These are phyloP conservation scores for Microcera coccophila DNA, from an alignment of 2,329 filamentous ascomycete species.

Conservation along the genomic window DNA sequence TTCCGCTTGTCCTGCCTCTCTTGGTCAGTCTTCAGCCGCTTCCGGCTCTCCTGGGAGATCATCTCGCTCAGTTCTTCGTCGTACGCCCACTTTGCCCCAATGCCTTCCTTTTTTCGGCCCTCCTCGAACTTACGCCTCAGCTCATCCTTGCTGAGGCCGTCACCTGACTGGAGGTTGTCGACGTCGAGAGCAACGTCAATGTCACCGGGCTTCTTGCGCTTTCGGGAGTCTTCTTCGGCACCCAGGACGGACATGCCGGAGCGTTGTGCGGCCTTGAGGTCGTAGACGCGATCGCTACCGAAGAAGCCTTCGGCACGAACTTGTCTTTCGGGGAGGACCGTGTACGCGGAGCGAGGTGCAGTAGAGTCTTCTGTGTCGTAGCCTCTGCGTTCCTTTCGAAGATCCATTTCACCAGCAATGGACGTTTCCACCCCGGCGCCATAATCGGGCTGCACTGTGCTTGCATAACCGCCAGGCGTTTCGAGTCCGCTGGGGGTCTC, in stretches of 20 bases:
- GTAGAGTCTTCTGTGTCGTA: slow-evolving; percentile 81
- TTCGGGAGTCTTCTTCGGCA: slow-evolving; percentile 69
- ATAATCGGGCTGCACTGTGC: slow-evolving; percentile 76
- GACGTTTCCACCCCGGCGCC: slow-evolving; percentile 66
- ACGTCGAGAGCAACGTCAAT: slow-evolving; percentile 89
- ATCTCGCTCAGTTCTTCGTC: slow-evolving; percentile 93
- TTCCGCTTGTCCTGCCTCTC: slow-evolving; percentile 67
- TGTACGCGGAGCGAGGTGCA: slow-evolving; percentile 75
- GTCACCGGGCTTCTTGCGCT: slow-evolving; percentile 94
- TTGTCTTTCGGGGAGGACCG: slow-evolving; percentile 83
- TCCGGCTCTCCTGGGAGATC: slow-evolving; percentile 90
- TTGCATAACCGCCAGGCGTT: slow-evolving; percentile 76
- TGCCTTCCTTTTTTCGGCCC: slow-evolving; percentile 61
- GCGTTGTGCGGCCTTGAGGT: slow-evolving; percentile 58
- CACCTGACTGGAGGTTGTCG: slow-evolving; percentile 69
- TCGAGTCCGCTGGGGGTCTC: slow-evolving; percentile 75
- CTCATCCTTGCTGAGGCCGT: slow-evolving; percentile 81
- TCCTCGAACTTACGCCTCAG: slow-evolving; percentile 75
- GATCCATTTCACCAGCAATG: slow-evolving; percentile 81
- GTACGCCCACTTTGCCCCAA: slow-evolving; percentile 65
- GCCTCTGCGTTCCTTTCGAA: slow-evolving; percentile 77
- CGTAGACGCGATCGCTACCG: slow-evolving; percentile 89
- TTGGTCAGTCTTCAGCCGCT: slow-evolving; percentile 83
- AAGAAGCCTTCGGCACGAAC: slow-evolving; percentile 90
- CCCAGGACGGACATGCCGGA: slow-evolving; percentile 69